Evolutionary conservation across 2,329 filamentous ascomycete species (phyloP).

Genomic region (Trichophyton equinum): DNA sequence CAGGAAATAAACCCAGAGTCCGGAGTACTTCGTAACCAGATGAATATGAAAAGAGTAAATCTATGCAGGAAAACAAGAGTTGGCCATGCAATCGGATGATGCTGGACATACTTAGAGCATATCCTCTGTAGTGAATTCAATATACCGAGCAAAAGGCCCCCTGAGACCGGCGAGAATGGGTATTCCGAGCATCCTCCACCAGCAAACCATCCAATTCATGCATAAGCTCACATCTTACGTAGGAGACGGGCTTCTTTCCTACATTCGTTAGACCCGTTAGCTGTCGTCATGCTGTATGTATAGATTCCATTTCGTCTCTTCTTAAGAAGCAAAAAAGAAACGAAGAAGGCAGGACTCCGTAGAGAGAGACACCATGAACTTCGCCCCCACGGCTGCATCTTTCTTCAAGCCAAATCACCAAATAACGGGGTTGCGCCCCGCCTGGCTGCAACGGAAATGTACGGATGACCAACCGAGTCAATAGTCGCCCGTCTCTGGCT

Average conservation of each 20-base stretch:
- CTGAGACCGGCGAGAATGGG: no score
- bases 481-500: neutral
- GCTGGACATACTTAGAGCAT: no score
- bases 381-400: neutral
- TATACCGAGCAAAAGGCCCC: no score
- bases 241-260: neutral
- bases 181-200: no score
- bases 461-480: slow-evolving; percentile 1
- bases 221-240: neutral
- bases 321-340: no score
- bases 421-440: neutral
- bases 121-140: no score
- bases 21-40: neutral
- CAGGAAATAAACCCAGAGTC: neutral
- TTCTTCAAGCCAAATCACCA: neutral
- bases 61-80: neutral
- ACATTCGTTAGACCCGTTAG: no score
- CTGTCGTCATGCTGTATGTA: no score
- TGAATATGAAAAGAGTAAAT: neutral
- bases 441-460: neutral
- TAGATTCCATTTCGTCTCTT: no score
- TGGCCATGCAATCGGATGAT: no score
- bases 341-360: neutral
- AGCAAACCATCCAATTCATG: neutral
- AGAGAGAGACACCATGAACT: neutral